Evolutionary conservation across 2,329 filamentous ascomycete species (phyloP).

Genomic region (Pestalotiopsis sp.): DNA sequence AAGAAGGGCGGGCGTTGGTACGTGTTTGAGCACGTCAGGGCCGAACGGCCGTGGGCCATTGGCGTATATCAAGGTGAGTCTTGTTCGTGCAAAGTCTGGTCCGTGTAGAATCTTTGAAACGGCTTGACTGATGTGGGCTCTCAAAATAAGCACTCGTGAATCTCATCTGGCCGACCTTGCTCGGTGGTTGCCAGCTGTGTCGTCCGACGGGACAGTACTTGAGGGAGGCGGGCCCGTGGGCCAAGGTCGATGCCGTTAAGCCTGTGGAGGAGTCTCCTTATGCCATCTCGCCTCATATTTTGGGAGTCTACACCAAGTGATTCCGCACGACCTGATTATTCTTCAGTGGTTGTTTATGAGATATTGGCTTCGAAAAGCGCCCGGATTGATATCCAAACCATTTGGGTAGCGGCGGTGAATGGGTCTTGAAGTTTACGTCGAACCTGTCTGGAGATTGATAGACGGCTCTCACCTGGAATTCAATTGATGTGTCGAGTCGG

Average conservation of each 20-base stretch:
- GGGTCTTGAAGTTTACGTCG: too few relatives aligned
- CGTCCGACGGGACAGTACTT: conserved; percentile 49
- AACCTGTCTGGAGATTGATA: too few relatives aligned
- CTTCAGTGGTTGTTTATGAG: not conserved
- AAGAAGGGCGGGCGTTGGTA: conserved; percentile 66
- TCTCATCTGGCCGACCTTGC: conserved; percentile 51
- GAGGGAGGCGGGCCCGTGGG: conserved; percentile 52
- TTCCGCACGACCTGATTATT: not conserved
- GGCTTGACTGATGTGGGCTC: not conserved
- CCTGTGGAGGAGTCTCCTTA: conserved; percentile 44
- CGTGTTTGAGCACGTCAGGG: conserved; percentile 61
- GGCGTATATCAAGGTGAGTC: conserved; percentile 53
- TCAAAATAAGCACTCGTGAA: conserved; percentile 46
- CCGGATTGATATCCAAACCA: too few relatives aligned
- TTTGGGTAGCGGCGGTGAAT: too few relatives aligned
- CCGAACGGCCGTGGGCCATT: conserved; percentile 40
- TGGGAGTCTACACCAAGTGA: conserved; percentile 12
- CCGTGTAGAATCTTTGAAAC: not conserved
- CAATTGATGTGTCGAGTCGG: too few relatives aligned
- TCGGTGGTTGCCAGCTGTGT: conserved; percentile 55
- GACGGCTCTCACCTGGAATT: too few relatives aligned
- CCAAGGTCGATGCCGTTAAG: conserved; percentile 46
- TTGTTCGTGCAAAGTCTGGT: not conserved
- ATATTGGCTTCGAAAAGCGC: not conserved
- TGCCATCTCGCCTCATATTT: conserved; percentile 14